Evolutionary conservation across 768 basidiomycete genomes (phyloP).

Genomic region (Pleurotus djamor): DNA sequence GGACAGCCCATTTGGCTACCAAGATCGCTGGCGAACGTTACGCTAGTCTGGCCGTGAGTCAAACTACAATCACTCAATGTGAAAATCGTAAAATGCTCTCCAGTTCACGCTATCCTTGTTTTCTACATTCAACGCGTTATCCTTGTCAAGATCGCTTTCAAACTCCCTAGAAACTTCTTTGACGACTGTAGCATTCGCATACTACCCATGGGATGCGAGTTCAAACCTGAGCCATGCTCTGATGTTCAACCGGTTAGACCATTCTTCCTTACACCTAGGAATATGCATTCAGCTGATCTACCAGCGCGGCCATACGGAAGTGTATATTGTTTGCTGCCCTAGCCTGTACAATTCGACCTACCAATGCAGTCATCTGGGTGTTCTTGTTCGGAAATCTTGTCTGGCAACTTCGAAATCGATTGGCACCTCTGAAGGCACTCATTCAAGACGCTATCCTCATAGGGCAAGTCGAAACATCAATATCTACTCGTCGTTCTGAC

Average conservation of each 20-base stretch:
- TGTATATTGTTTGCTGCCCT: constrained; percentile 63
- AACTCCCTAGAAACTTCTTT: constrained; percentile 92
- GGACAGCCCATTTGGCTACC: constrained; percentile 59
- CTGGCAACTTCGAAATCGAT: constrained; percentile 45
- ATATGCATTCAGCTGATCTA: not conserved
- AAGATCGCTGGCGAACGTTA: constrained; percentile 57
- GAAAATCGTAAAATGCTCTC: not conserved
- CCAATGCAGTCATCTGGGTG: constrained; percentile 84
- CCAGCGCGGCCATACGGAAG: constrained; percentile 15
- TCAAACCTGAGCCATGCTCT: constrained; percentile 30
- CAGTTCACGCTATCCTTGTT: constrained; percentile 81
- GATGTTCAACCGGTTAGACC: constrained; percentile 35
- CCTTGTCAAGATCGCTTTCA: constrained; percentile 84
- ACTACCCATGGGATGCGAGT: constrained; percentile 71
- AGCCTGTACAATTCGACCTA: constrained; percentile 84
- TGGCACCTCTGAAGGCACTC: constrained; percentile 24
- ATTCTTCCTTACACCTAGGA: not conserved
- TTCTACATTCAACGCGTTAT: constrained; percentile 84
- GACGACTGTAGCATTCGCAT: constrained; percentile 70
- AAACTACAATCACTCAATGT: not conserved
- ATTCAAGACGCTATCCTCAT: constrained; percentile 34
- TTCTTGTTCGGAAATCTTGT: constrained; percentile 62
- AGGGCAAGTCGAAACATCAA: constrained; percentile 38
- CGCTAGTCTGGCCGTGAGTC: constrained; percentile 61
- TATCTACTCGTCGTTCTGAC: not conserved